Evolutionary conservation across 352 stramenopile species (phyloP).

Genomic region (Pythium rhizo-oryzae): DNA sequence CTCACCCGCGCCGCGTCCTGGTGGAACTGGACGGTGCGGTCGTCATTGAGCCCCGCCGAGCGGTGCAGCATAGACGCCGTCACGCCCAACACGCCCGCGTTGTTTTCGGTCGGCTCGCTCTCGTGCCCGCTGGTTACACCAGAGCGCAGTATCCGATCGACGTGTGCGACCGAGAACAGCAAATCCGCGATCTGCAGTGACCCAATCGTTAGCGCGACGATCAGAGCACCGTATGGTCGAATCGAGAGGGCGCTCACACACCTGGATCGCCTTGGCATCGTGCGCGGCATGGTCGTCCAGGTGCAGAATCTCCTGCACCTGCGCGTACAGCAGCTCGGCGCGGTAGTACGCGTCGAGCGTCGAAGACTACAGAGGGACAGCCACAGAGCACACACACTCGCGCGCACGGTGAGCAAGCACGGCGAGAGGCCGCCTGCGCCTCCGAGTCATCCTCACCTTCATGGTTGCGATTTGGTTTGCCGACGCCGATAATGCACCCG

Average conservation of each 20-base stretch:
- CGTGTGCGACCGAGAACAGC: slow-evolving; percentile 36
- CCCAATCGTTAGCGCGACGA: background rate
- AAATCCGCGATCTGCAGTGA: slow-evolving; percentile 29
- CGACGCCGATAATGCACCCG: background rate
- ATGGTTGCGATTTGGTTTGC: background rate
- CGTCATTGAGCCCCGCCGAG: slow-evolving; percentile 25
- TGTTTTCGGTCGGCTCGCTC: background rate
- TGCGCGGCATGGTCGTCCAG: slow-evolving; percentile 16
- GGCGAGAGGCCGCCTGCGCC: background rate
- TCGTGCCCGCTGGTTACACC: background rate
- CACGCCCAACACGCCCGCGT: slow-evolving; percentile 28
- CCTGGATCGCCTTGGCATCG: slow-evolving; percentile 22
- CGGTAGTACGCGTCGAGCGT: slow-evolving; percentile 38
- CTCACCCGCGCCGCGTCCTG: slow-evolving; percentile 36
- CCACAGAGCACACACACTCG: background rate
- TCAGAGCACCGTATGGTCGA: background rate
- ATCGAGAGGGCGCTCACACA: background rate
- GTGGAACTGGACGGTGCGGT: slow-evolving; percentile 18
- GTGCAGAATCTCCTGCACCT: slow-evolving; percentile 36
- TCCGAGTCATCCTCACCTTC: background rate
- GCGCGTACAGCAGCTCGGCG: slow-evolving; percentile 36
- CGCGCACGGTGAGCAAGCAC: background rate
- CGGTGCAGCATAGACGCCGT: slow-evolving; percentile 26
- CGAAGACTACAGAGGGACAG: slow-evolving; percentile 1
- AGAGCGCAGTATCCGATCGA: slow-evolving; percentile 33